phyloP scores from a whole-genome alignment of 495 filamentous ascomycete genomes.

The Talaromyces borbonicus region DNA sequence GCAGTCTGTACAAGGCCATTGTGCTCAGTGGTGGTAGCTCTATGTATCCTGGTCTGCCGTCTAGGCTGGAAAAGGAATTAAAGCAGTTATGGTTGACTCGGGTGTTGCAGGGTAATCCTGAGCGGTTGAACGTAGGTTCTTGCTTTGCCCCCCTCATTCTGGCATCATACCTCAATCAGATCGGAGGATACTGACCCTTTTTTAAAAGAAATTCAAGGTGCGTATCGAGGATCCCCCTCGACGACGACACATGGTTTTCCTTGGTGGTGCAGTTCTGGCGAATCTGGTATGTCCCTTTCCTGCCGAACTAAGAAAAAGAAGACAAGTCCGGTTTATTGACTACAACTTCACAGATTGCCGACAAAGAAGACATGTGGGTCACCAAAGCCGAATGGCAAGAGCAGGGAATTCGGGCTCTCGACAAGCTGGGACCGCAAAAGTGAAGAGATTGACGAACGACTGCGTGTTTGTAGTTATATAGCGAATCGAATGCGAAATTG shows the following conservation, averaged over 20 bases:
- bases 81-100: slow-evolving; percentile 97
- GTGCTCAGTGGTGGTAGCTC: slow-evolving; percentile 92
- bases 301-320: not conserved
- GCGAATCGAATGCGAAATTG: slow-evolving; percentile 7
- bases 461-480: slow-evolving; percentile 4
- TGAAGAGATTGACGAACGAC: slow-evolving; percentile 1
- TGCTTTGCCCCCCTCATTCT: not conserved
- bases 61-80: slow-evolving; percentile 91
- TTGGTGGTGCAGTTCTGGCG: slow-evolving; percentile 91
- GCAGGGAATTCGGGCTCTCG: slow-evolving; percentile 73
- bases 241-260: slow-evolving; percentile 96
- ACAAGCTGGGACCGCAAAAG: slow-evolving; percentile 80
- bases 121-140: slow-evolving; percentile 64
- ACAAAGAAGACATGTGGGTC: slow-evolving; percentile 99
- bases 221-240: slow-evolving; percentile 96
- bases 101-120: slow-evolving; percentile 80
- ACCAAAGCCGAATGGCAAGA: slow-evolving; percentile 94
- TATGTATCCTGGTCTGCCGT: slow-evolving; percentile 97
- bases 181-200: slow-evolving; percentile 6
- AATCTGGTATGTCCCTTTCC: slow-evolving; percentile 59
- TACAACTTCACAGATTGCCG: slow-evolving; percentile 59
- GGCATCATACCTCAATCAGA: not conserved
- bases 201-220: slow-evolving; percentile 87
- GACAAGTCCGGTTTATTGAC: no score
- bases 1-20: slow-evolving; percentile 90